Evolutionary conservation across 1,139 yeast genomes (phyloP).

Genomic region (Meyerozyma sp.): DNA sequence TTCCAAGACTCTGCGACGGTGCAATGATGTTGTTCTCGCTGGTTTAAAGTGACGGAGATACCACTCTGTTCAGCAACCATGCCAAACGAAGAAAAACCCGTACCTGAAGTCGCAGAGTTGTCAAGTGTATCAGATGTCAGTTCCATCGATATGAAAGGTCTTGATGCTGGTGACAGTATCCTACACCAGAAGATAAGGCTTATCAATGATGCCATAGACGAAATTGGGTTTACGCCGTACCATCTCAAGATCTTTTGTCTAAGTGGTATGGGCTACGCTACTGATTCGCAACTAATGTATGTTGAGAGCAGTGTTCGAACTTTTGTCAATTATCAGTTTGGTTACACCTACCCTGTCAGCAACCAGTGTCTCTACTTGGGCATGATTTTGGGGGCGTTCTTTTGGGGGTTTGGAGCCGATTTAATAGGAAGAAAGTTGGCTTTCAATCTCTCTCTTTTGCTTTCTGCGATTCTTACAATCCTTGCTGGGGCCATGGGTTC

Average conservation of each 20-base stretch:
- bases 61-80: not conserved
- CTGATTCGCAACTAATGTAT: conserved; percentile 52
- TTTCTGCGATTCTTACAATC: conserved; percentile 47
- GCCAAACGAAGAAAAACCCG: not conserved
- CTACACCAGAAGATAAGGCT: conserved; percentile 30
- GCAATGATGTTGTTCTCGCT: not conserved
- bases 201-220: conserved; percentile 44
- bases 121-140: not conserved
- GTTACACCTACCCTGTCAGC: conserved; percentile 27
- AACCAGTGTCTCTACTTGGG: conserved; percentile 27
- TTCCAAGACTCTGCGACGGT: not conserved
- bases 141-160: conserved; percentile 12
- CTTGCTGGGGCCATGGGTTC: conserved; percentile 47
- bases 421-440: conserved; percentile 53
- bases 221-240: conserved; percentile 47
- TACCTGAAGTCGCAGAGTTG: not conserved
- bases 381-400: conserved; percentile 48
- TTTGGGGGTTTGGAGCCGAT: conserved; percentile 59
- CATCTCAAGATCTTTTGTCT: conserved; percentile 39
- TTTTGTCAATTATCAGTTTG: conserved; percentile 39
- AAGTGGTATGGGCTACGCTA: conserved; percentile 62
- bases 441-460: conserved; percentile 47
- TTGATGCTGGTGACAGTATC: conserved; percentile 23
- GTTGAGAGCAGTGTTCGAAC: conserved; percentile 33
- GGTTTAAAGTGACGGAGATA: not conserved